A percentile compares a stretch with the other conserved stretches of the same genome.
These are phyloP conservation scores for Artemisia argyi DNA, from an alignment of 129 eudicot genomes.

Conservation along the genomic window DNA sequence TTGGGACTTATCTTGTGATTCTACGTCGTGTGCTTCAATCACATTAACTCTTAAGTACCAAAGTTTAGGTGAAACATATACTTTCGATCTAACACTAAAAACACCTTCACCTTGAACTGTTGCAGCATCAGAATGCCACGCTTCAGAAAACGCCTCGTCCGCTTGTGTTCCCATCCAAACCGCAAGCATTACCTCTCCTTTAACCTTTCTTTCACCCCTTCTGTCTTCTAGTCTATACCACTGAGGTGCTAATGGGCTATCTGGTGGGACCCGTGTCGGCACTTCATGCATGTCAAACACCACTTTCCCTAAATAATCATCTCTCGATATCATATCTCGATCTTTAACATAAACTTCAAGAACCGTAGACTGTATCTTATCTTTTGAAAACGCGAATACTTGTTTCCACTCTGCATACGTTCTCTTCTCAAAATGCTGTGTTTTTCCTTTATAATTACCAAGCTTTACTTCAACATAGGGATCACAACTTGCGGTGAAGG, in stretches of 20 bases:
- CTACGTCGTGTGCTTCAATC: conserved; percentile 91
- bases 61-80: conserved; percentile 86
- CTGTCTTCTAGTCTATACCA: conserved; percentile 89
- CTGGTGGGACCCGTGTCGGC: conserved; percentile 86
- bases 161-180: conserved; percentile 99
- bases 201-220: conserved; percentile 49
- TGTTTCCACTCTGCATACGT: conserved; percentile 82
- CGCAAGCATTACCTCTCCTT: conserved; percentile 89
- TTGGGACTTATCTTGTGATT: conserved; percentile 61
- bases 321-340: conserved; percentile 66
- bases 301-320: conserved; percentile 81
- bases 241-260: conserved; percentile 89
- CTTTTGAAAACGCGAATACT: conserved; percentile 90
- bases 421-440: conserved; percentile 84
- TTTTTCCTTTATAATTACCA: conserved; percentile 87
- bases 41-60: conserved; percentile 90
- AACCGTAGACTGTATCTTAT: conserved; percentile 69
- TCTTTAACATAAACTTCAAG: conserved; percentile 79
- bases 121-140: conserved; percentile 96
- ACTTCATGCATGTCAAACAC: conserved; percentile 85
- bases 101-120: conserved; percentile 78
- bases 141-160: conserved; percentile 94
- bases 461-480: conserved; percentile 93
- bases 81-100: conserved; percentile 73
- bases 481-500: conserved; percentile 75